Percentiles rank a stretch among this genome's conserved stretches.
phyloP scores from a whole-genome alignment of 1,284 basidiomycete species.

The Peniophora sp. region DNA sequence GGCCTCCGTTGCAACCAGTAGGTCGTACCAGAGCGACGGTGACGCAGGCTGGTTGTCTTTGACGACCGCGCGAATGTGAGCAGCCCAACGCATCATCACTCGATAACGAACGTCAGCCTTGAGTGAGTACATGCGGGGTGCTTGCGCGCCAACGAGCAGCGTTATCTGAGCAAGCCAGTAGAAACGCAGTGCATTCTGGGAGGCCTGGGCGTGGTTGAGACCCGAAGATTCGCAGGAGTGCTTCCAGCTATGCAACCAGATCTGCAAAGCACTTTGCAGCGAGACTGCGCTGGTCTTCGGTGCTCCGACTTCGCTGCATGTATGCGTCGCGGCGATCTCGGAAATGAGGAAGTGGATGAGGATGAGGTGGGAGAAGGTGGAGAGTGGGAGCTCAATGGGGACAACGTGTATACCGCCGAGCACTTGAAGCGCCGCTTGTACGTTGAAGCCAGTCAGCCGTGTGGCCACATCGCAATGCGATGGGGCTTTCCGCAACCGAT shows the following conservation, averaged over 20 bases:
- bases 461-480: too few relatives aligned
- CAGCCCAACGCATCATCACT: constrained; percentile 49
- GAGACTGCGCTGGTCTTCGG: neutral
- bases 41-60: constrained; percentile 35
- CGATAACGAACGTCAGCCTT: constrained; percentile 41
- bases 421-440: constrained; percentile 32
- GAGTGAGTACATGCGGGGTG: constrained; percentile 22
- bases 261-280: constrained; percentile 45
- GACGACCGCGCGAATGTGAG: constrained; percentile 41
- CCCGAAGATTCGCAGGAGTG: constrained; percentile 32
- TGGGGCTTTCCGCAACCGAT: constrained; percentile 25
- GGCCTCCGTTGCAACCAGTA: too few relatives aligned
- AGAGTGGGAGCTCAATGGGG: constrained; percentile 27
- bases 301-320: too few relatives aligned
- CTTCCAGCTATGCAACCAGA: constrained; percentile 52
- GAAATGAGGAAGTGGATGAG: constrained; percentile 53
- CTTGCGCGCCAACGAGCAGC: constrained; percentile 44
- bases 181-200: constrained; percentile 44
- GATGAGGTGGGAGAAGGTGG: constrained; percentile 52
- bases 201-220: constrained; percentile 42
- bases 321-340: constrained; percentile 19
- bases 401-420: constrained; percentile 29
- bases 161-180: constrained; percentile 56
- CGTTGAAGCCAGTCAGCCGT: constrained; percentile 33
- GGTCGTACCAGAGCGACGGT: constrained; percentile 46